Evolutionary conservation across 345 rosid genomes (phyloP).

Genomic region (Populus pruinosa): DNA sequence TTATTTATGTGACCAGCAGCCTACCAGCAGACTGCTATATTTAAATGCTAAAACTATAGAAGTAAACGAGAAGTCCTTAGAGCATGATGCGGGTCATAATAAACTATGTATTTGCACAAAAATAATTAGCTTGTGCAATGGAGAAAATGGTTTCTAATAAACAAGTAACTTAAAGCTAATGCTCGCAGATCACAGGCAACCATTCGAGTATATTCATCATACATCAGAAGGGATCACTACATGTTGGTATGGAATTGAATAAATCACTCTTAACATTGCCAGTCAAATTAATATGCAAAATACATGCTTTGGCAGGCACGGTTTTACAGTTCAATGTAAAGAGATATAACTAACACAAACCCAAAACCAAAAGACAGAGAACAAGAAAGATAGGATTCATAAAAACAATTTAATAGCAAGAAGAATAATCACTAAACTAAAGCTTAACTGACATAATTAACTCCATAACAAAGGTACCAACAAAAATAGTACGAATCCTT

Average conservation of each 20-base stretch:
- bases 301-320: no score
- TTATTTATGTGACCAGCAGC: neutral
- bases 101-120: neutral
- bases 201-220: neutral
- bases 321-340: neutral
- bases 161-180: neutral
- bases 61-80: neutral
- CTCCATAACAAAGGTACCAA: neutral
- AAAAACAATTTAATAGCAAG: neutral
- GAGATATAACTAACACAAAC: neutral
- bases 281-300: neutral
- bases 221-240: neutral
- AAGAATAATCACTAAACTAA: neutral
- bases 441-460: neutral
- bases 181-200: neutral
- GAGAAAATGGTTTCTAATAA: neutral
- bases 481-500: constrained; percentile 2
- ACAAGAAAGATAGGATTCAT: constrained; percentile 6
- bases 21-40: neutral
- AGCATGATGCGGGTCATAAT: neutral
- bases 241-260: neutral
- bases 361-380: neutral
- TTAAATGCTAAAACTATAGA: neutral
- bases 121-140: neutral
- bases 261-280: neutral